A percentile compares a stretch with the other conserved stretches of the same genome.
phyloP scores from a whole-genome alignment of 768 basidiomycete species.

The Macrocybe gigantea region DNA sequence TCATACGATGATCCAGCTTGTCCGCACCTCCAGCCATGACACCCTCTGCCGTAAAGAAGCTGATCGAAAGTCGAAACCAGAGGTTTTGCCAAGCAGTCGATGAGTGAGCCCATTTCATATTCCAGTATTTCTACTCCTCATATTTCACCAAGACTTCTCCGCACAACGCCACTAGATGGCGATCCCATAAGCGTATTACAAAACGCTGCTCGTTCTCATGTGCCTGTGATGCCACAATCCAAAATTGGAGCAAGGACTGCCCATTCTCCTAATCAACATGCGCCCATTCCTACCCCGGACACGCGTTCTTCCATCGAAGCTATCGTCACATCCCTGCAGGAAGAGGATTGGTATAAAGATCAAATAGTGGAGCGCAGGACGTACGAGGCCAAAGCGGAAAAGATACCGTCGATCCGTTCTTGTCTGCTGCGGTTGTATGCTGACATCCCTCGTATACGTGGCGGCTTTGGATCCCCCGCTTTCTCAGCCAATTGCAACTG shows the following conservation, averaged over 20 bases:
- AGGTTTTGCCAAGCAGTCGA: conserved; percentile 60
- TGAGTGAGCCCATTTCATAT: conserved; percentile 41
- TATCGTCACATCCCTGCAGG: conserved; percentile 52
- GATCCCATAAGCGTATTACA: conserved; percentile 62
- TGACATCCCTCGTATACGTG: conserved; percentile 9
- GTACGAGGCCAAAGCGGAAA: conserved; percentile 45
- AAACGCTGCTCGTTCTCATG: conserved; percentile 60
- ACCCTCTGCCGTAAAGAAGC: conserved; percentile 55
- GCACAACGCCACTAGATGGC: conserved; percentile 42
- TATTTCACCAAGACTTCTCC: conserved; percentile 42
- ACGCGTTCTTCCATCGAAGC: conserved; percentile 52
- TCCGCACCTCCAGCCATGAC: conserved; percentile 34
- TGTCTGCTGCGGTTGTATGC: not conserved
- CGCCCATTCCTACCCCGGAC: conserved; percentile 33
- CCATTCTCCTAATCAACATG: not conserved
- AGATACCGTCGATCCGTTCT: conserved; percentile 36
- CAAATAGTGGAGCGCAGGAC: conserved; percentile 61
- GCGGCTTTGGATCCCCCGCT: conserved; percentile 50
- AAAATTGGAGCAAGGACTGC: no score
- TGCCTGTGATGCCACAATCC: conserved; percentile 57
- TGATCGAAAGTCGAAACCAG: conserved; percentile 66
- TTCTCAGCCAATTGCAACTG: conserved; percentile 48
- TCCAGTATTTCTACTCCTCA: not conserved
- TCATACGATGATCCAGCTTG: conserved; percentile 5
- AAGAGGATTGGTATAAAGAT: conserved; percentile 59